phyloP scores from a whole-genome alignment of 495 filamentous ascomycete species.

The Lophiostoma macrostomum region DNA sequence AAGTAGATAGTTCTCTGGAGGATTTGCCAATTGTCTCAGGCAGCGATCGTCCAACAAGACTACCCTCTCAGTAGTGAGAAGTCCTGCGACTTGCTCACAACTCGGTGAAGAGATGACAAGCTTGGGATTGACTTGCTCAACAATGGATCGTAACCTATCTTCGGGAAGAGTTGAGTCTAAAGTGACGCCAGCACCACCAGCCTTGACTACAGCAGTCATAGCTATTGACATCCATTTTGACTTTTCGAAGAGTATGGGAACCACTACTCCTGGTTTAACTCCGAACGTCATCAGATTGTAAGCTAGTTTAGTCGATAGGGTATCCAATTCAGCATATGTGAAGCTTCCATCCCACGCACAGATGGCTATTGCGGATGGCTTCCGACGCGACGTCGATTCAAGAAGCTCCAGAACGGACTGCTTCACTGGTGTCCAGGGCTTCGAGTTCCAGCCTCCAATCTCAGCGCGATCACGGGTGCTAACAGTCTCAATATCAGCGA shows the following conservation, averaged over 20 bases:
- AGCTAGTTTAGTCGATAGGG: conserved; percentile 21
- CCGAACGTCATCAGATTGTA: conserved; percentile 35
- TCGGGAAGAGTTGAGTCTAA: conserved; percentile 20
- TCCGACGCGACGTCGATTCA: conserved; percentile 1
- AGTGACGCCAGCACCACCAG: conserved; percentile 38
- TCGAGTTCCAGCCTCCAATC: conserved; percentile 21
- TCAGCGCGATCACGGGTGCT: conserved; percentile 12
- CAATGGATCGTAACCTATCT: conserved; percentile 15
- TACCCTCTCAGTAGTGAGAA: conserved; percentile 21
- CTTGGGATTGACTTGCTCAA: conserved; percentile 16
- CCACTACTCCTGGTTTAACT: conserved; percentile 48
- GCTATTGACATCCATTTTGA: conserved; percentile 44
- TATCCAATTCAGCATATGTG: conserved; percentile 24
- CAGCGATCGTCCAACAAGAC: conserved; percentile 9
- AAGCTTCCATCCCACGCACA: conserved; percentile 37
- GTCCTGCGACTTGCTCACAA: conserved; percentile 2
- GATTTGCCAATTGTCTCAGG: no score
- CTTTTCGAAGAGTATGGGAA: conserved; percentile 55
- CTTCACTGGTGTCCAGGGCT: conserved; percentile 10
- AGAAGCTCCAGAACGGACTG: conserved; percentile 25
- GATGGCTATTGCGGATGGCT: conserved; percentile 19
- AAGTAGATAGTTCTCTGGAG: not conserved
- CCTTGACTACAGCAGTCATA: conserved; percentile 42
- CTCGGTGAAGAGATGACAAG: conserved; percentile 20
- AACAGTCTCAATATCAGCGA: conserved; percentile 37